A percentile compares a stretch with the other conserved stretches of the same genome.
Evolutionary conservation across 2,329 filamentous ascomycete genomes (phyloP).

Genomic region (Fusarium falciforme): DNA sequence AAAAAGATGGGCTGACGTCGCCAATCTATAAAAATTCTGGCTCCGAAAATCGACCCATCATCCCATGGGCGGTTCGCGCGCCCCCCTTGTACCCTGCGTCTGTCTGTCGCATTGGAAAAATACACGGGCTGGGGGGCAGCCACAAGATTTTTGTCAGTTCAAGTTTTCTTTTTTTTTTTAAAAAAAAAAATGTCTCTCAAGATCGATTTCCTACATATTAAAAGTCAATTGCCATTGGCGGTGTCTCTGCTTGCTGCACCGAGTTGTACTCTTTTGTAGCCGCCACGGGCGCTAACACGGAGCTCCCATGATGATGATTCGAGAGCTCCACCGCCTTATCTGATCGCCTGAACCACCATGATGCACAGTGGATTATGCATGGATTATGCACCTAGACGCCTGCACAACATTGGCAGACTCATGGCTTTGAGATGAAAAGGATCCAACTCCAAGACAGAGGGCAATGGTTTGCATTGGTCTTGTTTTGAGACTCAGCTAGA

Average conservation of each 20-base stretch:
- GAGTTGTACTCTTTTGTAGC: conserved; percentile 10
- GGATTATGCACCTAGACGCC: conserved; percentile 16
- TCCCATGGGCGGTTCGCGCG: conserved; percentile 9
- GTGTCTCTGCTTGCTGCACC: not conserved
- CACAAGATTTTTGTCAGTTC: not conserved
- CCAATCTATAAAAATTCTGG: conserved; percentile 38
- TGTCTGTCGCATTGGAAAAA: not conserved
- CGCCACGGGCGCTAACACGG: conserved; percentile 19
- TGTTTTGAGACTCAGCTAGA: not conserved
- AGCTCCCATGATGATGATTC: conserved; percentile 34
- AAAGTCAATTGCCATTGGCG: conserved; percentile 1
- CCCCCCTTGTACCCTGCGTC: conserved; percentile 16
- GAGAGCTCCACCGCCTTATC: conserved; percentile 20
- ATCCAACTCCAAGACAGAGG: not conserved
- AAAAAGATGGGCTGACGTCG: conserved; percentile 46
- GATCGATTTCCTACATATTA: not conserved
- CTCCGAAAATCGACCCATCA: conserved; percentile 45
- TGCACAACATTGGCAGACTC: conserved; percentile 1
- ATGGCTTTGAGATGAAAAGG: not conserved
- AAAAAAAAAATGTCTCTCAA: too few relatives aligned
- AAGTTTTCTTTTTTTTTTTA: not conserved
- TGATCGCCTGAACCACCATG: conserved; percentile 14
- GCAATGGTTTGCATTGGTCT: not conserved
- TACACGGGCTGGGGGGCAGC: not conserved
- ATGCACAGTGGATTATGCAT: conserved; percentile 11